These are phyloP conservation scores for Cryptococcus sp. DNA, from an alignment of 1,284 basidiomycete species.

Conservation along the genomic window DNA sequence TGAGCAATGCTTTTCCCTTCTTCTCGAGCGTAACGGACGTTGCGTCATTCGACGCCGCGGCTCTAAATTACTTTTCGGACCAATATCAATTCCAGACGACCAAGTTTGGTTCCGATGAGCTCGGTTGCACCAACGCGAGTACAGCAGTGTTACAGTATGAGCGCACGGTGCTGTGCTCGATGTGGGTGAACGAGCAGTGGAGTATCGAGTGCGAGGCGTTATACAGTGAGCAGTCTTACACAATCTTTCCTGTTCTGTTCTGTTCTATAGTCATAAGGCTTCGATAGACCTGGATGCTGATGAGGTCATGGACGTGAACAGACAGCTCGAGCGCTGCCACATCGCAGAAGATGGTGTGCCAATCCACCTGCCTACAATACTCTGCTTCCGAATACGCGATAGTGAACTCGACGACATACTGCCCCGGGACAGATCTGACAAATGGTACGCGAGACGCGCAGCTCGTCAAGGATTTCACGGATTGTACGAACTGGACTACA, in stretches of 20 bases:
- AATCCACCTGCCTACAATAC: conserved; percentile 44
- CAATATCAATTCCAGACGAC: conserved; percentile 41
- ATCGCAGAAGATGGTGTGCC: conserved; percentile 46
- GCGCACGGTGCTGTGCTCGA: conserved; percentile 45
- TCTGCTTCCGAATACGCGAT: conserved; percentile 31
- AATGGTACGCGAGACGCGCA: conserved; percentile 38
- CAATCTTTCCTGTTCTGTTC: neutral
- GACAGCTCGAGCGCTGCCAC: conserved; percentile 31
- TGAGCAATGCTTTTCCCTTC: conserved; percentile 50
- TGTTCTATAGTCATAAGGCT: neutral
- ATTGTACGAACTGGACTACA: conserved; percentile 53
- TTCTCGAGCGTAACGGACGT: conserved; percentile 49
- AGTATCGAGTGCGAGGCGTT: conserved; percentile 28
- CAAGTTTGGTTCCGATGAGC: conserved; percentile 38
- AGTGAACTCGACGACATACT: conserved; percentile 30
- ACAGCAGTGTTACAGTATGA: conserved; percentile 38
- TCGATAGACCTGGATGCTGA: neutral
- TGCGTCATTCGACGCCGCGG: conserved; percentile 50
- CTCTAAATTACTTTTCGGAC: conserved; percentile 50
- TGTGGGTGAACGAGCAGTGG: conserved; percentile 42
- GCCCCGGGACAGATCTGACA: conserved; percentile 35
- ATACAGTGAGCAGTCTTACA: conserved; percentile 34
- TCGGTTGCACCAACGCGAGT: conserved; percentile 42
- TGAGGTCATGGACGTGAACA: neutral
- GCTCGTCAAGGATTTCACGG: conserved; percentile 48